These are phyloP conservation scores for Phytophthora cryptogea DNA, from an alignment of 352 stramenopile species.

Conservation along the genomic window DNA sequence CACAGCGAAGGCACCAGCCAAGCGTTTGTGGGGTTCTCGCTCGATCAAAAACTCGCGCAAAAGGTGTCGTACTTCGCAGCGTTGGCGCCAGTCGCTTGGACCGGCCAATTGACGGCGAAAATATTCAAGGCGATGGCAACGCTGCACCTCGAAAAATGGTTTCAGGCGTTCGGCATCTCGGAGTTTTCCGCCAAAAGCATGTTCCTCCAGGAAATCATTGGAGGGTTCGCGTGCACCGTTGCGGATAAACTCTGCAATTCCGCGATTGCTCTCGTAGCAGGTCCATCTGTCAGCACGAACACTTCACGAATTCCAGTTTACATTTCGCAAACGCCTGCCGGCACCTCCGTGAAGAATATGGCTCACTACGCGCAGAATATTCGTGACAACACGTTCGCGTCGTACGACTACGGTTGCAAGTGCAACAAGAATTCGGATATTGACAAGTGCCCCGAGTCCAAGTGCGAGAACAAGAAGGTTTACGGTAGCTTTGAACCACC, in stretches of 20 bases:
- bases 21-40: constrained; percentile 52
- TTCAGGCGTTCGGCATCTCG: constrained; percentile 37
- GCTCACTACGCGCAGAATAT: constrained; percentile 56
- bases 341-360: constrained; percentile 63
- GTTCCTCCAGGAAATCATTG: constrained; percentile 37
- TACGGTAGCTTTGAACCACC: constrained; percentile 52
- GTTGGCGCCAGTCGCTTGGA: constrained; percentile 46
- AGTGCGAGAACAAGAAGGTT: constrained; percentile 51
- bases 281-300: constrained; percentile 50
- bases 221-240: constrained; percentile 41
- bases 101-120: constrained; percentile 33
- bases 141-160: constrained; percentile 40
- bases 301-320: constrained; percentile 50
- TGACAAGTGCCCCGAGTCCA: constrained; percentile 25
- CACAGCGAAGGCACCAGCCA: constrained; percentile 59
- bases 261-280: constrained; percentile 42
- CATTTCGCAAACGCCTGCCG: constrained; percentile 53
- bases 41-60: constrained; percentile 49
- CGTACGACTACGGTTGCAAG: constrained; percentile 57
- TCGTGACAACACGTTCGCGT: constrained; percentile 47
- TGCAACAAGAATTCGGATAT: constrained; percentile 32
- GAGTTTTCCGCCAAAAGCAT: constrained; percentile 43
- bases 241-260: constrained; percentile 37
- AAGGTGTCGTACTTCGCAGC: constrained; percentile 58
- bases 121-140: constrained; percentile 41